Percentiles rank a stretch among this genome's conserved stretches.
Evolutionary conservation across 2,329 filamentous ascomycete species (phyloP).

Genomic region (Bertia moriformis): DNA sequence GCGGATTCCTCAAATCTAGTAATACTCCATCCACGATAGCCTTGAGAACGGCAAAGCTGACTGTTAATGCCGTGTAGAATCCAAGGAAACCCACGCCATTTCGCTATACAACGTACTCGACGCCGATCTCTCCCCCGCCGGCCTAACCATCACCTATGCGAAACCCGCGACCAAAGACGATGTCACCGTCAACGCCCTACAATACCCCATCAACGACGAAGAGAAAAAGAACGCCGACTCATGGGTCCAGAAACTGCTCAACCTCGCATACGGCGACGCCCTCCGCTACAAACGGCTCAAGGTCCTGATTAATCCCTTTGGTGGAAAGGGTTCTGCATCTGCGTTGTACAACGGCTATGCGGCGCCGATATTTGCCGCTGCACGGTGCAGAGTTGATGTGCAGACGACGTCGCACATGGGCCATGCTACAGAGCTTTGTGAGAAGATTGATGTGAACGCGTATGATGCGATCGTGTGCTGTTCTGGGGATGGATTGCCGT

Average conservation of each 20-base stretch:
- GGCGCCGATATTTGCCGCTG: constrained; percentile 46
- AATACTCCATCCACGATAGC: not conserved
- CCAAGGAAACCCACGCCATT: not conserved
- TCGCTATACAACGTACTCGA: not conserved
- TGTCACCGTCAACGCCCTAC: not conserved
- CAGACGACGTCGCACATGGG: constrained; percentile 39
- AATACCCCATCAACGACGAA: not conserved
- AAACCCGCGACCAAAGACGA: not conserved
- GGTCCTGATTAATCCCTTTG: constrained; percentile 52
- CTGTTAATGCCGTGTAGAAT: not conserved
- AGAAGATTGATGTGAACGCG: constrained; percentile 40
- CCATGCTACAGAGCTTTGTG: constrained; percentile 47
- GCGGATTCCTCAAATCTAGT: not conserved
- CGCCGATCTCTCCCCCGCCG: not conserved
- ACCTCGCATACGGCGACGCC: constrained; percentile 7
- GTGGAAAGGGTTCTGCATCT: constrained; percentile 42
- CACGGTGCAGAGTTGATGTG: constrained; percentile 42
- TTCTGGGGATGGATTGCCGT: constrained; percentile 53
- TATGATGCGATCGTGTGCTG: constrained; percentile 53
- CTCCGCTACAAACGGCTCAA: constrained; percentile 45
- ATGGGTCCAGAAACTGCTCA: not conserved
- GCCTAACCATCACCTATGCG: not conserved
- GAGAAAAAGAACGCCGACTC: not conserved
- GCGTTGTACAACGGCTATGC: constrained; percentile 41
- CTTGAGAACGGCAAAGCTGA: not conserved